phyloP scores from a whole-genome alignment of 2,329 filamentous ascomycete species.

The Colletotrichum endophyticum region DNA sequence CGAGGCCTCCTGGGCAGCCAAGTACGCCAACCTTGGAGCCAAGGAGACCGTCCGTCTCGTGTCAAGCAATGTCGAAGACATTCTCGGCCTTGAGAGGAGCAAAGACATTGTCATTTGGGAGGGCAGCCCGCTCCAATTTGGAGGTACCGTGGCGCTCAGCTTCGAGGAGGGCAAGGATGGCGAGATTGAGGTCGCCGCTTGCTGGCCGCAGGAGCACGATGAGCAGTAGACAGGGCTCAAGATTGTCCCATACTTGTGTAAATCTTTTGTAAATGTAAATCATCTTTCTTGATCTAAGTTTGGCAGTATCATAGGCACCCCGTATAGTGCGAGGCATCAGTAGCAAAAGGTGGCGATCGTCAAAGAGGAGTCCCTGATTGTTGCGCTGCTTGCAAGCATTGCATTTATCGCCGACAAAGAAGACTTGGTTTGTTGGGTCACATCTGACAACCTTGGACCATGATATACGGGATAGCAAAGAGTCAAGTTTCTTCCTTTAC shows the following conservation, averaged over 20 bases:
- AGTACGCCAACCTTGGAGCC: slow-evolving; percentile 40
- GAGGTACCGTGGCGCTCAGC: slow-evolving; percentile 41
- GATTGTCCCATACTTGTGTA: background rate
- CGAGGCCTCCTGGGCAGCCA: slow-evolving; percentile 44
- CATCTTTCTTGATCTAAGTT: background rate
- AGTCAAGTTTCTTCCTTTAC: background rate
- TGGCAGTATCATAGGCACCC: background rate
- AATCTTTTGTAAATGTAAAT: background rate
- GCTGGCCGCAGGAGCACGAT: slow-evolving; percentile 27
- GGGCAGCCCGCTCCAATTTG: slow-evolving; percentile 43
- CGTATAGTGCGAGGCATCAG: background rate
- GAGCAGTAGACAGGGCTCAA: background rate
- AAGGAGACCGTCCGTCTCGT: slow-evolving; percentile 39
- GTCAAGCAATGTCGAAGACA: slow-evolving; percentile 44
- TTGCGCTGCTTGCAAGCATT: background rate
- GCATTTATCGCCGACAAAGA: background rate
- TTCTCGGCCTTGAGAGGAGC: slow-evolving; percentile 38
- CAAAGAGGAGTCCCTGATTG: too few species aligned
- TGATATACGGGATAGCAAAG: background rate
- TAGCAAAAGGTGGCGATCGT: background rate
- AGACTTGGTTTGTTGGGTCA: background rate
- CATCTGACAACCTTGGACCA: background rate
- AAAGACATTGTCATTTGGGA: slow-evolving; percentile 48
- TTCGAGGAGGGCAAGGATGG: slow-evolving; percentile 30
- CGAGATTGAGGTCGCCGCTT: slow-evolving; percentile 32